Percentiles rank a stretch among this genome's conserved stretches.
phyloP scores from a whole-genome alignment of 2,329 filamentous ascomycete genomes.

The Graphilbum sp. region DNA sequence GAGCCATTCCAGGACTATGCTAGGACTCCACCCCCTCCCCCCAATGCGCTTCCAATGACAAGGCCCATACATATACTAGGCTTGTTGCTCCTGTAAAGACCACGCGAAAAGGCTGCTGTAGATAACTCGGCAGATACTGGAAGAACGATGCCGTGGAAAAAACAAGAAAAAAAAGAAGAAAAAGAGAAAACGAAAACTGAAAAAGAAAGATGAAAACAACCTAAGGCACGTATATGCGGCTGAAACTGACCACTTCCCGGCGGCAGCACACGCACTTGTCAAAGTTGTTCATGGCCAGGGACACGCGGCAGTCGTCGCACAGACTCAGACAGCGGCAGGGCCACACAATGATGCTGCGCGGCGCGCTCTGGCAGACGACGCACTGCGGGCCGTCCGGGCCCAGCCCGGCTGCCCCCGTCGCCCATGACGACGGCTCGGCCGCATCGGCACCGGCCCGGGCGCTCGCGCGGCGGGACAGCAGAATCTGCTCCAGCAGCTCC shows the following conservation, averaged over 20 bases:
- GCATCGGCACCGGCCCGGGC: conserved; percentile 1
- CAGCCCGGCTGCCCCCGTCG: conserved; percentile 54
- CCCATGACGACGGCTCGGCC: conserved; percentile 32
- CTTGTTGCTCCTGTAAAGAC: no score
- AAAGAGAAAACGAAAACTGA: no score
- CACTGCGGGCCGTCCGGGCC: conserved; percentile 63
- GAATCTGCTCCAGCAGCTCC: conserved; percentile 41
- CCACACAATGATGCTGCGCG: conserved; percentile 85
- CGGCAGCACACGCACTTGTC: conserved; percentile 92
- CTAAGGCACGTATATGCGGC: conserved; percentile 74
- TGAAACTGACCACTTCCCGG: conserved; percentile 75
- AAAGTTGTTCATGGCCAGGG: conserved; percentile 92
- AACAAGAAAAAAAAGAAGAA: no score
- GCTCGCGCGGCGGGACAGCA: conserved; percentile 31
- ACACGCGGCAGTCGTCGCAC: conserved; percentile 89
- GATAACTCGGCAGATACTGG: no score
- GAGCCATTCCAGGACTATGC: no score
- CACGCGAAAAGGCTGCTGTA: no score
- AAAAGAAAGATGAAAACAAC: not conserved
- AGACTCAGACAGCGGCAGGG: conserved; percentile 87
- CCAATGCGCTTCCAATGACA: no score
- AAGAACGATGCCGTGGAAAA: no score
- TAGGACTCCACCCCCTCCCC: no score
- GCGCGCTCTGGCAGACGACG: conserved; percentile 79
- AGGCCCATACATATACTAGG: no score